These are phyloP conservation scores for Pseudoneurospora amorphoporcata DNA, from an alignment of 495 filamentous ascomycete species.

Conservation along the genomic window DNA sequence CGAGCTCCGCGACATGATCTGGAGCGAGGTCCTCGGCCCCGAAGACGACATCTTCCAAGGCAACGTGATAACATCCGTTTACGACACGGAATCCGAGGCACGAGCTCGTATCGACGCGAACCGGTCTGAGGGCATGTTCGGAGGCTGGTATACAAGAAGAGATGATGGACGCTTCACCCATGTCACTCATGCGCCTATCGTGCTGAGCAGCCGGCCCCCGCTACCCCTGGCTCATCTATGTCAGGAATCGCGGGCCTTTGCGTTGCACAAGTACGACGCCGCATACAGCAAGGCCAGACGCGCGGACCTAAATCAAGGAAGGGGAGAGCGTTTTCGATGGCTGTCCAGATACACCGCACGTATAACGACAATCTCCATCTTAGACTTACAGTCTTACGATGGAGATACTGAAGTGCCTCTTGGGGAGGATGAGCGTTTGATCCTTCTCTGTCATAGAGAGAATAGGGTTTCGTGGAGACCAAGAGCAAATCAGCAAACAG, in stretches of 20 bases:
- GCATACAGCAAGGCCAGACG: not conserved
- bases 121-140: no score
- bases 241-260: not conserved
- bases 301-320: not conserved
- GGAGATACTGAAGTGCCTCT: not conserved
- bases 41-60: not conserved
- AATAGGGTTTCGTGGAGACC: no score
- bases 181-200: not conserved
- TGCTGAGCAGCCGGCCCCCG: not conserved
- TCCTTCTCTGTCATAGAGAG: not conserved
- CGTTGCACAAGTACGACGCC: not conserved
- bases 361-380: fast-evolving
- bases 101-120: no score
- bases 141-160: not conserved
- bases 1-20: not conserved
- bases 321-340: not conserved
- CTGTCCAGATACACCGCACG: not conserved
- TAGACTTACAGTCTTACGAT: not conserved
- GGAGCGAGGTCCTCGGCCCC: not conserved
- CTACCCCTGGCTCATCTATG: not conserved
- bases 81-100: no score
- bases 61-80: not conserved
- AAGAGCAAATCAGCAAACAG: no score
- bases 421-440: not conserved
- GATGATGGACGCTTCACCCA: not conserved